phyloP scores from a whole-genome alignment of 2,329 filamentous ascomycete species.

The Fusarium sp. region DNA sequence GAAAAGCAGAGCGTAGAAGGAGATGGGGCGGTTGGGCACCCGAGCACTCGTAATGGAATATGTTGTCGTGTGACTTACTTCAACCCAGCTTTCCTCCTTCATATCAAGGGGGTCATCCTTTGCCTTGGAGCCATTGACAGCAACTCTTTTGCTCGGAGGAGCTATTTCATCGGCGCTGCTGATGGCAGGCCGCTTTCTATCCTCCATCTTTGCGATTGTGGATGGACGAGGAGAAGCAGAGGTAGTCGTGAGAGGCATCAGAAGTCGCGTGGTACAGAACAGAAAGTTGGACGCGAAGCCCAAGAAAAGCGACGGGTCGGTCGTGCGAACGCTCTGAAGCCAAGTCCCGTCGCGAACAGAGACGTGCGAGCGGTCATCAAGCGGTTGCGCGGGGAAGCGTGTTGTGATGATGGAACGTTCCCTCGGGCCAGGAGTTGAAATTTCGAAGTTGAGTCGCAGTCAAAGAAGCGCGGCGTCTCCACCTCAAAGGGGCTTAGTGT shows the following conservation, averaged over 20 bases:
- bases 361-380: constrained; percentile 52
- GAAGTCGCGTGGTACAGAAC: constrained; percentile 59
- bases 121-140: constrained; percentile 79
- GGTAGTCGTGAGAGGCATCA: constrained; percentile 88
- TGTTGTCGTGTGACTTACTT: constrained; percentile 65
- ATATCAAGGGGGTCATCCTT: constrained; percentile 66
- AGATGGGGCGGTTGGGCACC: constrained; percentile 23
- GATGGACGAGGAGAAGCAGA: constrained; percentile 79
- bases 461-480: constrained; percentile 49
- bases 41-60: constrained; percentile 36
- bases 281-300: constrained; percentile 56
- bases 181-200: constrained; percentile 94
- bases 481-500: constrained; percentile 46
- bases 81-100: constrained; percentile 71
- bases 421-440: constrained; percentile 56
- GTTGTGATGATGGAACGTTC: constrained; percentile 51
- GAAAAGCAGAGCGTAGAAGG: constrained; percentile 22
- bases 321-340: constrained; percentile 48
- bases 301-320: constrained; percentile 45
- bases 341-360: constrained; percentile 50
- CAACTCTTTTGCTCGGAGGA: constrained; percentile 91
- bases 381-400: constrained; percentile 47
- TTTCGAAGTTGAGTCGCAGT: constrained; percentile 58
- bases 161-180: constrained; percentile 83
- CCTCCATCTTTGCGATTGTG: constrained; percentile 96